Evolutionary conservation across 345 rosid genomes (phyloP), one percentile per base, ranked within the genome.

Genomic region (Citrus hindsii): DNA sequence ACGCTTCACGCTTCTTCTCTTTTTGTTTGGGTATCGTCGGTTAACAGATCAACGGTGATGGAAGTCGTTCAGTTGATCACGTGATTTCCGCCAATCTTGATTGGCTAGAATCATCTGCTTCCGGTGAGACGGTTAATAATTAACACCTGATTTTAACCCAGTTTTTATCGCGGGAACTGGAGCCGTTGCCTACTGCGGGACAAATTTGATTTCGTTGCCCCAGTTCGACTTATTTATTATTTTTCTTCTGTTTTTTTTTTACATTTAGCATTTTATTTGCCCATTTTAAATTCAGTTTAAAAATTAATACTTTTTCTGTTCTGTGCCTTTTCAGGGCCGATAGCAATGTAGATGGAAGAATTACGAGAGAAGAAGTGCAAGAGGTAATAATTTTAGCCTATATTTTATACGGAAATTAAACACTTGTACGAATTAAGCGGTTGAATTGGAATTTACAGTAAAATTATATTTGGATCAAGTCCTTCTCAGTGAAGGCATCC

Each of bases 261-360:
- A 2, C 27, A 9, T 59, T 22, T 3, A 22, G 13, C 10, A n/a
- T 59, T 59, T 59, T 59, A 22, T 19, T 56, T 22, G 10, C 27
- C 62, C 4, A n/a, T 59, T n/a, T 59, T 59, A 24, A n/a, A 56
- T 22, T 27, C 13, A 12, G 3, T 24, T 61, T 24, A 27, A 25
- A 24, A 12, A 13, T 27, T 27, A 63, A 14, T 2, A 63, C 30
- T 35, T 35, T 35, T 35, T 35, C 7, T 35, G 37, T 35, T 6
- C 9, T 28, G 18, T 63, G 13, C 35, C 27, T 73, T 82, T 78
- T 60, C 88, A 94, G 97, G 99, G 99, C 89, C 71, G 98, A 96
- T 60, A 92, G 94, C 78, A 92, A 96, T 61, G 97, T 85, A 85
- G 98, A 96, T 68, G 98, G 98, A 79, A 89, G 87, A 81, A 86